Evolutionary conservation across 2,329 filamentous ascomycete species (phyloP), one percentile per base, ranked within the genome.

Genomic region (Phaeosphaeria sp.): DNA sequence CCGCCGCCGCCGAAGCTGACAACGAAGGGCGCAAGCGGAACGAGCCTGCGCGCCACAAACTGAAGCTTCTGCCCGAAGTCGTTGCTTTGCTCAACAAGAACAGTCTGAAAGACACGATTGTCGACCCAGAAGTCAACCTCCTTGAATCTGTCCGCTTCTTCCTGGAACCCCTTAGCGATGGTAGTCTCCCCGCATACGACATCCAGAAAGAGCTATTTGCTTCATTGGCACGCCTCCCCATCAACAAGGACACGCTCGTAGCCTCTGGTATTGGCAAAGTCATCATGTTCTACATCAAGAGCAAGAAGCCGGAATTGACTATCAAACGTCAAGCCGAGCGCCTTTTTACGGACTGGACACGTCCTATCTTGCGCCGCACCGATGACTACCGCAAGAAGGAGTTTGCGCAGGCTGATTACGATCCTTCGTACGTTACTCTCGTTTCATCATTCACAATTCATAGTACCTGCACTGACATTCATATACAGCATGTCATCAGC

Each of bases 251-350:
- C 69, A 86, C 90, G 1, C 84, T 99, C 15, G 85, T 96, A 21
- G 93, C 93, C 64, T 96, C 92, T 68, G 93, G 94, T 20, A 95
- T 99, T 64, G 95, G 95, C 73, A 97, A 97, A 77, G 92, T 99
- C 48, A 90, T 97, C 52, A 87, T 96, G 62, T 99, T 97, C 81
- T 99, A 99, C 80, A 97, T 93, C 50, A 93, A 93, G 79, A 96
- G 91, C 82, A 96, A 93, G 81, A 90, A 92, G 65, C 90, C 93
- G 0, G 92, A 98, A 78, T 83, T 89, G 4, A 85, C 84, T 60
- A 97, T 99, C 82, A 97, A 97, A 83, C 89, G 94, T 66, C 92
- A 93, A 80, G 95, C 95, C 0, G 93, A 98, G 81, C 88, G 91
- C 49, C 83, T 98, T n/a, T 84, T 97, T 55, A 92, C 91, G 55